These are phyloP conservation scores for Alnus rubra DNA, from an alignment of 306 rosid genomes.

Conservation along the genomic window DNA sequence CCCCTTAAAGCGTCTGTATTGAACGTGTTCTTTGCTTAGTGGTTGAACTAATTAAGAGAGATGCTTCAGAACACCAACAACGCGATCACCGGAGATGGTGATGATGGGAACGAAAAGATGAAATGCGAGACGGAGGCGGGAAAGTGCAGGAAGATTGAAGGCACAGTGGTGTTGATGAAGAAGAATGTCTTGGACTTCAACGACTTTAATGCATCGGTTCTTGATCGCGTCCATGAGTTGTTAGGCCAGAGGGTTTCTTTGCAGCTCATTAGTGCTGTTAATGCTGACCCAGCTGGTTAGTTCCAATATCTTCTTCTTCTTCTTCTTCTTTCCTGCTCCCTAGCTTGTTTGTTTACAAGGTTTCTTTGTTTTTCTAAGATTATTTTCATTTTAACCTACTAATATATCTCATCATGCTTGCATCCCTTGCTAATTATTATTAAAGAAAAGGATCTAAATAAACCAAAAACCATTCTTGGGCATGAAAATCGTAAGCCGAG, in stretches of 20 bases:
- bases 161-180: constrained; percentile 73
- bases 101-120: not conserved
- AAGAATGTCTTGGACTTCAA: constrained; percentile 73
- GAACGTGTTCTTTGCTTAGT: not conserved
- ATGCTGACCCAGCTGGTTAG: constrained; percentile 36
- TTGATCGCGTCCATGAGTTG: constrained; percentile 65
- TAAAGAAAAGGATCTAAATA: too few relatives aligned
- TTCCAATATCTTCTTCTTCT: not conserved
- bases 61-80: constrained; percentile 25
- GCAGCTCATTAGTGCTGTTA: constrained; percentile 55
- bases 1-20: not conserved
- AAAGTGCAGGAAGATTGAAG: constrained; percentile 32
- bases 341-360: too few relatives aligned
- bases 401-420: too few relatives aligned
- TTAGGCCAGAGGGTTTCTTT: constrained; percentile 55
- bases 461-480: too few relatives aligned
- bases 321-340: too few relatives aligned
- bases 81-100: not conserved
- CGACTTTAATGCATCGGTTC: constrained; percentile 50
- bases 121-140: too few relatives aligned
- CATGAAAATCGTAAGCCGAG: too few relatives aligned
- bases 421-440: too few relatives aligned
- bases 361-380: not conserved
- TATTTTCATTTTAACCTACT: not conserved
- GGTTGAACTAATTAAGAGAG: not conserved